Conservation (phyloP, 228 moss, liverwort and hornwort genomes). For the Sphagnum magellanicum region DNA sequence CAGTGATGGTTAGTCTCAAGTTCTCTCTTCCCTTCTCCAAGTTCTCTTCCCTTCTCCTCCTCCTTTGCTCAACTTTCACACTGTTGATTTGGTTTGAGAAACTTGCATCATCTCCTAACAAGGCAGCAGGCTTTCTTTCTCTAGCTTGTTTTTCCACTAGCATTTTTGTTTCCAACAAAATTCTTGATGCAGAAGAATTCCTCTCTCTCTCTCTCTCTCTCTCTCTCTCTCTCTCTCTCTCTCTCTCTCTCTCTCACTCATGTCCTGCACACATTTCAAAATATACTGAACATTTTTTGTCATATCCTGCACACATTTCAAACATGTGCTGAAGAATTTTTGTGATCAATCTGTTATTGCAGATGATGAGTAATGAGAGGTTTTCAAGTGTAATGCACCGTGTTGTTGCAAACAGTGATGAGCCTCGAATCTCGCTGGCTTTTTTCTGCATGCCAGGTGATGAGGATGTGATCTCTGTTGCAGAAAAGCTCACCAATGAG, state of each 20-base stretch:
- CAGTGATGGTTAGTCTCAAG: background rate
- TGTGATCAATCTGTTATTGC: background rate
- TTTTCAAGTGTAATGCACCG: conserved; percentile 4
- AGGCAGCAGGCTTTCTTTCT: background rate
- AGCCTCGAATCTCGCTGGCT: background rate
- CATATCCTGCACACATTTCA: too few relatives aligned
- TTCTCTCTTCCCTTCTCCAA: background rate
- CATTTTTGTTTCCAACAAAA: background rate
- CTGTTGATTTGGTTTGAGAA: background rate
- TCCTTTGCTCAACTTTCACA: background rate
- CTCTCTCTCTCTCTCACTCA: background rate
- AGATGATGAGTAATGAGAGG: conserved; percentile 19
- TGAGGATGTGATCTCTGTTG: background rate
- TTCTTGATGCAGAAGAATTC: background rate
- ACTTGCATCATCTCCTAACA: background rate
- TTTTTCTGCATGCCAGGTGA: conserved; percentile 4
- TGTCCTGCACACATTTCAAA: background rate
- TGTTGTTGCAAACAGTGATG: conserved; percentile 12
- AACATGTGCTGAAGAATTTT: background rate
- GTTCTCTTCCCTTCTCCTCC: background rate
- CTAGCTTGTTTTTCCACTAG: background rate
- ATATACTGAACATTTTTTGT: background rate
- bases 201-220: conserved; percentile 1
- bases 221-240: conserved; percentile 1
- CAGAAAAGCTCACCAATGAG: background rate